Base-by-base conservation (phyloP, 2,329 filamentous ascomycete species). In the Nannizzia gypsea region DNA sequence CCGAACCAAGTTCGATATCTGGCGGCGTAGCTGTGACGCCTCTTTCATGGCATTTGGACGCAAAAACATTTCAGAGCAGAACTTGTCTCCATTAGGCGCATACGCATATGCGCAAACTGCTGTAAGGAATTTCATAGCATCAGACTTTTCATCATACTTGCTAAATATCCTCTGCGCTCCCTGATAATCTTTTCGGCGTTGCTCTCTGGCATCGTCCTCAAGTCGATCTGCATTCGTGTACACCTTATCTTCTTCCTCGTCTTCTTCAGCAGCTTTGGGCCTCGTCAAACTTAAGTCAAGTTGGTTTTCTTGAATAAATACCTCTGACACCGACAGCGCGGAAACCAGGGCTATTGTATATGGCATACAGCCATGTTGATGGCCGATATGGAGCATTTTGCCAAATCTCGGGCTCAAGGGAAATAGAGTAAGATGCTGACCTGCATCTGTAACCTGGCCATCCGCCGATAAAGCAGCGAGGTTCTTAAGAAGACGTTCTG, bases 271-370 rank as follows among this genome's bases (percentile, higher is more conserved):
- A 24, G 11, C 15, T 28, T 75, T 57, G 13, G 22, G 5, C 17
- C 17, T 76, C 0, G 79, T 73, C 17, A 81, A 73, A 2, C 77
- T 74, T 1, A 87, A 83, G 20, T 90, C 82, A 3, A 87, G 83
- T 67, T 93, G 88, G 66, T 82, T 87, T 70, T 95, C 88, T 0
- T 88, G 85, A 15, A 96, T 79, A 70, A 95, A 96, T 2, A 97
- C 75, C 66, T 97, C 92, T 0, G 89, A 87, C 0, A 92, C 89
- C 0, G 92, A 95, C 3, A 99, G 77, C 1, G 88, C 89, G 0
- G 93, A 88, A 2, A 99, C 91, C 9, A 97, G 77, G 1, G 90
- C 89, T 62, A 97, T 87, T 2, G 90, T 89, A 69, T 95, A 92
- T 0, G 87, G 86, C 56, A 95, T 80, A 63, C 93, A 91, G 61